These are phyloP conservation scores for Gyromitra esculenta DNA, from an alignment of 2,329 filamentous ascomycete genomes.

Conservation along the genomic window DNA sequence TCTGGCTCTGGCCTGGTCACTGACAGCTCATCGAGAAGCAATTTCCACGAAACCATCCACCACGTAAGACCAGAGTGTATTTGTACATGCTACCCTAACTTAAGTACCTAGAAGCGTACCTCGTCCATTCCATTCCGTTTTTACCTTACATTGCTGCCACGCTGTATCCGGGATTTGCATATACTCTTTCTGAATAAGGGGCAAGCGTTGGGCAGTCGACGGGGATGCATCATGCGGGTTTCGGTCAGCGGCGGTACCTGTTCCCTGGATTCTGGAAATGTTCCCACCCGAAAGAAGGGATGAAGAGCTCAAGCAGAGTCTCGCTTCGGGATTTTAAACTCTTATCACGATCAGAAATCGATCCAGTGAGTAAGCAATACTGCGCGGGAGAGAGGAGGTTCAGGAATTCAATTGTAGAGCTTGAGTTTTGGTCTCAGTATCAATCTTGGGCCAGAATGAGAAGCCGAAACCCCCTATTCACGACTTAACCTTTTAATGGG, in stretches of 20 bases:
- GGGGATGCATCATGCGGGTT: slow-evolving; percentile 38
- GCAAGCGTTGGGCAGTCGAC: slow-evolving; percentile 8
- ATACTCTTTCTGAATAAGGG: slow-evolving; percentile 21
- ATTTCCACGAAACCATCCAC: slow-evolving; percentile 49
- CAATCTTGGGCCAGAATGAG: neutral
- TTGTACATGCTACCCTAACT: slow-evolving; percentile 34
- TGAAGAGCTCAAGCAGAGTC: slow-evolving; percentile 21
- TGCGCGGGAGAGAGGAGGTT: neutral
- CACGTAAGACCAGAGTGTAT: slow-evolving; percentile 45
- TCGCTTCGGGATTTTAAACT: slow-evolving; percentile 8
- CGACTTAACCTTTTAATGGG: neutral
- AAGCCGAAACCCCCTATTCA: neutral
- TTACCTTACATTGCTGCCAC: slow-evolving; percentile 27
- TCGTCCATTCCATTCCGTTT: slow-evolving; percentile 35
- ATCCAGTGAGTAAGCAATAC: slow-evolving; percentile 1
- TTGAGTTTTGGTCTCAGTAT: neutral
- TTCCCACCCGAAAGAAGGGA: neutral
- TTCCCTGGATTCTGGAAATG: slow-evolving; percentile 30
- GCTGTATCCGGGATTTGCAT: slow-evolving; percentile 39
- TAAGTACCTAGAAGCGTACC: slow-evolving; percentile 41
- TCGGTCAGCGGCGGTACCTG: slow-evolving; percentile 28
- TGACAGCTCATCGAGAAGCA: slow-evolving; percentile 49
- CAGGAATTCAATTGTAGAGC: slow-evolving; percentile 1
- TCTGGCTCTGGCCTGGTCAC: slow-evolving; percentile 10
- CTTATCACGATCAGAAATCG: slow-evolving; percentile 18